Conservation (phyloP, 2,329 filamentous ascomycete species). For the Juglanconis oblonga region DNA sequence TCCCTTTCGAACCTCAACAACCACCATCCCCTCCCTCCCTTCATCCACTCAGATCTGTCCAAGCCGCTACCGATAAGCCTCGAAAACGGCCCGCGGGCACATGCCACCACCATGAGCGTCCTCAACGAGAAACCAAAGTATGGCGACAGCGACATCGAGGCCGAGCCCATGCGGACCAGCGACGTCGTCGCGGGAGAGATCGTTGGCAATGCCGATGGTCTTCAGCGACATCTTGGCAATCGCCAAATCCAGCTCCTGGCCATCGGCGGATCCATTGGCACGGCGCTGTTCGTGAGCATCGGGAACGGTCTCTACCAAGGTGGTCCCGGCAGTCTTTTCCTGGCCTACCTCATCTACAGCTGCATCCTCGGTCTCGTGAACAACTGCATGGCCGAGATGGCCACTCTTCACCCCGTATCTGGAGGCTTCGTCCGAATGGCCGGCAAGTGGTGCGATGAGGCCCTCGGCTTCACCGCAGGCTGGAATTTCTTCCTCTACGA, state of each 20-base stretch:
- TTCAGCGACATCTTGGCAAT: slow-evolving; percentile 49
- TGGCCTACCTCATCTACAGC: slow-evolving; percentile 57
- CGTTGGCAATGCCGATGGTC: slow-evolving; percentile 19
- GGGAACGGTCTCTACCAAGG: slow-evolving; percentile 49
- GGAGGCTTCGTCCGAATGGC: slow-evolving; percentile 64
- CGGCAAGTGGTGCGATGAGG: slow-evolving; percentile 64
- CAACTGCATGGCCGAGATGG: slow-evolving; percentile 66
- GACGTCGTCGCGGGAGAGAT: slow-evolving; percentile 8
- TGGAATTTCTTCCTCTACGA: slow-evolving; percentile 44
- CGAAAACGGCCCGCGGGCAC: not conserved
- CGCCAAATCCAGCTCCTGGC: slow-evolving; percentile 58
- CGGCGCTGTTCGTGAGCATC: slow-evolving; percentile 60
- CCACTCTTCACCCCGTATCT: slow-evolving; percentile 57
- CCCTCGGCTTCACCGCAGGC: slow-evolving; percentile 54
- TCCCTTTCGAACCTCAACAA: too few relatives aligned
- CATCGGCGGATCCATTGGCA: slow-evolving; percentile 56
- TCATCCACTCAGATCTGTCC: too few relatives aligned
- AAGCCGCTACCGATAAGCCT: too few relatives aligned
- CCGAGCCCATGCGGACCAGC: not conserved
- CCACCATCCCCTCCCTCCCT: too few relatives aligned
- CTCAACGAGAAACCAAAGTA: slow-evolving; percentile 11
- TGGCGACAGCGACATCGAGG: slow-evolving; percentile 12
- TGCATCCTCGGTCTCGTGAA: slow-evolving; percentile 58
- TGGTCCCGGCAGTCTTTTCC: slow-evolving; percentile 48
- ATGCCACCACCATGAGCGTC: slow-evolving; percentile 4